phyloP scores from a whole-genome alignment of 2,329 filamentous ascomycete genomes.

The Alternaria sp. region DNA sequence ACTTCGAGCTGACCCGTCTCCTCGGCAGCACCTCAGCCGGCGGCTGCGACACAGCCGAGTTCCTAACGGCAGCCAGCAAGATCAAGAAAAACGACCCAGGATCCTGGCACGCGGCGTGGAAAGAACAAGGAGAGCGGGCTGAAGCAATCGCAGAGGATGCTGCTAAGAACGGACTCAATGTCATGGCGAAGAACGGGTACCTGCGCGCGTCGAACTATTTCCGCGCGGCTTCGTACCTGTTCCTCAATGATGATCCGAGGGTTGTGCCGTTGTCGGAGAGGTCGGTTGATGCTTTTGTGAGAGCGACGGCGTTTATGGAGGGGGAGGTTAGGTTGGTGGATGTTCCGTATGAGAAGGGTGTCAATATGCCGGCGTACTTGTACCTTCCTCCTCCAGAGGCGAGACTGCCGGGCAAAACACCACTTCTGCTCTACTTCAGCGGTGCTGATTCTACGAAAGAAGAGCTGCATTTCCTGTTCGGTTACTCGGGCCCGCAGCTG shows the following conservation, averaged over 20 bases:
- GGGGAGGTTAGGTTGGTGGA: neutral
- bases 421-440: neutral
- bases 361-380: neutral
- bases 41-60: conserved; percentile 11
- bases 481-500: conserved; percentile 27
- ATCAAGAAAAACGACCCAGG: conserved; percentile 18
- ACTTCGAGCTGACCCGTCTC: conserved; percentile 17
- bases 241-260: neutral
- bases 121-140: neutral
- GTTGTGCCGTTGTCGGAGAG: neutral
- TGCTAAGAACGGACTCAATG: neutral
- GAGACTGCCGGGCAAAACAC: neutral
- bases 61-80: neutral
- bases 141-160: neutral
- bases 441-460: conserved; percentile 17
- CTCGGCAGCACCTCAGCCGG: conserved; percentile 5
- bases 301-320: neutral
- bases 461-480: conserved; percentile 49
- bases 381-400: neutral
- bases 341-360: neutral
- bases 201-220: neutral
- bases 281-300: neutral
- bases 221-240: conserved; percentile 2
- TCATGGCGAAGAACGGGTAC: conserved; percentile 6
- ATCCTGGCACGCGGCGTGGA: neutral